Conservation (phyloP, 441 rosid species). For the Brassica hybrid region DNA sequence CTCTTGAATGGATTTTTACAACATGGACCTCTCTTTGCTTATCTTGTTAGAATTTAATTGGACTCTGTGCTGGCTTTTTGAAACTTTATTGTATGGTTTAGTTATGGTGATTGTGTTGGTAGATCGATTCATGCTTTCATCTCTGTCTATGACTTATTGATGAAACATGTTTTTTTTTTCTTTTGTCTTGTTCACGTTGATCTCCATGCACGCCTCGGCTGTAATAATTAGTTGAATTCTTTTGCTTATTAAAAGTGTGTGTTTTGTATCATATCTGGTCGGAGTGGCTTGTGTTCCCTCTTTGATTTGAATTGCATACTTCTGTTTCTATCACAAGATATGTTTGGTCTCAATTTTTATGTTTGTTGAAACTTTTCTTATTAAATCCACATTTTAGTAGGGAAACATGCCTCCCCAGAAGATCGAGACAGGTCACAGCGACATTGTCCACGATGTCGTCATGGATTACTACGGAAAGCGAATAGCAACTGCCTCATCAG, state of each 20-base stretch:
- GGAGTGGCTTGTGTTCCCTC: no score
- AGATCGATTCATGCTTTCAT: not conserved
- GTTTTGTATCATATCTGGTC: not conserved
- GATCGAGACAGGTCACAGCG: slow-evolving; percentile 72
- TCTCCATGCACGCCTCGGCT: no score
- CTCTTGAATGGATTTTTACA: not conserved
- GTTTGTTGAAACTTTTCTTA: no score
- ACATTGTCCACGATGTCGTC: slow-evolving; percentile 67
- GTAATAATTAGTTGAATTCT: not conserved
- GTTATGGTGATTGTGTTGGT: no score
- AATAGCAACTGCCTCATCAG: slow-evolving; percentile 71
- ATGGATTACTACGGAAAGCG: slow-evolving; percentile 83
- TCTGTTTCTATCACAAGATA: no score
- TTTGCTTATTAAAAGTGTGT: not conserved
- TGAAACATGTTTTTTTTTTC: not conserved
- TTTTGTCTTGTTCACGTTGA: not conserved
- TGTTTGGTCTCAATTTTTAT: no score
- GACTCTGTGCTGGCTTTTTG: no score
- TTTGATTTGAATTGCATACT: no score
- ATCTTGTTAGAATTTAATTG: no score
- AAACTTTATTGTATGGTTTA: no score
- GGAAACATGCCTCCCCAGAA: slow-evolving; percentile 67
- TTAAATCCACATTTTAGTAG: no score
- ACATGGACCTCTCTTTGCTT: not conserved
- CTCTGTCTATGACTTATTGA: not conserved